Conservation (phyloP, 345 rosid genomes). For the Barbarea vulgaris region DNA sequence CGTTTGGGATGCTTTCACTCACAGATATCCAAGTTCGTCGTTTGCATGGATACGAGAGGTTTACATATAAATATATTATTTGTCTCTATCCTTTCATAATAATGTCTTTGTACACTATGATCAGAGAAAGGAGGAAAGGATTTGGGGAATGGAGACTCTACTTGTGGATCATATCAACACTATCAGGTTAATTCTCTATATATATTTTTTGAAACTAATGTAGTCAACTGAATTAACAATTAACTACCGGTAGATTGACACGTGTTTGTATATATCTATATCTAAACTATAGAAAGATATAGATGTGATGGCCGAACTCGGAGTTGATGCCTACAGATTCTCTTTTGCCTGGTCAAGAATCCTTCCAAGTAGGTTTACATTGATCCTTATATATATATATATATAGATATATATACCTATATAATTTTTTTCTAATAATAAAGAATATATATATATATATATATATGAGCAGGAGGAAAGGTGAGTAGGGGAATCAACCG, state of each 20-base stretch:
- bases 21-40: constrained; percentile 45
- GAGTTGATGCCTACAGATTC: constrained; percentile 26
- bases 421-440: background rate
- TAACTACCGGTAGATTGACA: no score
- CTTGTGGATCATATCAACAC: constrained; percentile 25
- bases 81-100: no score
- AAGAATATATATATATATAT: background rate
- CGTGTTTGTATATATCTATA: background rate
- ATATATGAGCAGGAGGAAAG: constrained; percentile 41
- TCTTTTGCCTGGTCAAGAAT: constrained; percentile 42
- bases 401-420: background rate
- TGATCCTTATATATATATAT: no score
- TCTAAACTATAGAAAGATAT: constrained; percentile 30
- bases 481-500: constrained; percentile 44
- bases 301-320: constrained; percentile 1
- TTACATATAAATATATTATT: no score
- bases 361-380: constrained; percentile 24
- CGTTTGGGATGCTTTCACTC: constrained; percentile 51
- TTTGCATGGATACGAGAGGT: no score
- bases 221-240: no score
- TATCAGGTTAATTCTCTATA: no score
- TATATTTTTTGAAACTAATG: no score
- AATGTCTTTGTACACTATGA: no score
- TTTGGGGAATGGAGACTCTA: constrained; percentile 46
- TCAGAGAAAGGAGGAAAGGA: constrained; percentile 46